phyloP scores from a whole-genome alignment of 2,329 filamentous ascomycete species.

The Beauveria brongniartii region DNA sequence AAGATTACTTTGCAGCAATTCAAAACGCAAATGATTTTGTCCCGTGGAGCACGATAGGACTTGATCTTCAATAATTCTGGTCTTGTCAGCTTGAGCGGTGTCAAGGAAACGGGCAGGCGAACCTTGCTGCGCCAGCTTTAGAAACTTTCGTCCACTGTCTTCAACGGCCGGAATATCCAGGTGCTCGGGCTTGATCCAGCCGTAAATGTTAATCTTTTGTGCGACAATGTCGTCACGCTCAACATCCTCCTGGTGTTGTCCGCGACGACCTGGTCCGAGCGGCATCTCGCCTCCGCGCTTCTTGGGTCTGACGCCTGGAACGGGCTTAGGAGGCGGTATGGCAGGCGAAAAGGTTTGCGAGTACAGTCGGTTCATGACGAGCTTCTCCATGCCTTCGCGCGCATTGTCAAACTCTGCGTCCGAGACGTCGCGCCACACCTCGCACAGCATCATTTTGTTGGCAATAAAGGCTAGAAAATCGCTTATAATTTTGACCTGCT shows the following conservation, averaged over 20 bases:
- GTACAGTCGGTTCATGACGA: slow-evolving; percentile 97
- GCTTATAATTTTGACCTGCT: slow-evolving; percentile 97
- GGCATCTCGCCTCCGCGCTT: slow-evolving; percentile 59
- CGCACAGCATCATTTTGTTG: slow-evolving; percentile 96
- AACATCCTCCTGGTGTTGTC: slow-evolving; percentile 96
- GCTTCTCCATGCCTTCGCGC: slow-evolving; percentile 96
- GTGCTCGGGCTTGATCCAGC: slow-evolving; percentile 89
- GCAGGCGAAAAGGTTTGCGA: slow-evolving; percentile 93
- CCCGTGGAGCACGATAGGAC: slow-evolving; percentile 89
- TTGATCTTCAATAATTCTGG: slow-evolving; percentile 90
- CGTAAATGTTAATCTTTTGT: slow-evolving; percentile 95
- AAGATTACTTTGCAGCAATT: slow-evolving; percentile 99
- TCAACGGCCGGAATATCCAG: slow-evolving; percentile 81
- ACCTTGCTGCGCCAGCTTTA: slow-evolving; percentile 84
- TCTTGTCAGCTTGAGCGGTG: slow-evolving; percentile 11
- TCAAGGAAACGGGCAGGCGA: slow-evolving; percentile 1
- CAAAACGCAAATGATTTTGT: slow-evolving; percentile 96
- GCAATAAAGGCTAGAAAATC: slow-evolving; percentile 95
- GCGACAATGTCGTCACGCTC: slow-evolving; percentile 92
- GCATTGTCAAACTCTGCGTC: slow-evolving; percentile 98
- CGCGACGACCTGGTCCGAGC: slow-evolving; percentile 74
- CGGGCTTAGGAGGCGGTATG: slow-evolving; percentile 72
- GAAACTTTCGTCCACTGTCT: slow-evolving; percentile 80
- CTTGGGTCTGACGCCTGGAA: slow-evolving; percentile 60
- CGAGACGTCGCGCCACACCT: slow-evolving; percentile 92